Percentiles rank a stretch among this genome's conserved stretches.
These are phyloP conservation scores for Cyberlindnera mycetangii DNA, from an alignment of 805 yeast species.

Conservation along the genomic window DNA sequence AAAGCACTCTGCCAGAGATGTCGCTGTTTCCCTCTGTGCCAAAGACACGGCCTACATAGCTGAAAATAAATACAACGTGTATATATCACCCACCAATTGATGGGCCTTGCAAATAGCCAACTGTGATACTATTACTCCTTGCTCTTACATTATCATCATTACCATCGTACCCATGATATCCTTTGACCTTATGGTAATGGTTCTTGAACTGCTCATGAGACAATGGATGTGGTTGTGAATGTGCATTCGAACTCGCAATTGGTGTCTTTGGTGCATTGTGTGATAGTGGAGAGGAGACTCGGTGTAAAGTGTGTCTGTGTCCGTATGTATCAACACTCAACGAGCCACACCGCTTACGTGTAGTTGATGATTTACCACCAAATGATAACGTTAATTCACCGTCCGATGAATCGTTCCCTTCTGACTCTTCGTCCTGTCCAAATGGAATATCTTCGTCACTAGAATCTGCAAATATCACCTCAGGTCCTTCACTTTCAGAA, in stretches of 20 bases:
- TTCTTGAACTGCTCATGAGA: constrained; percentile 28
- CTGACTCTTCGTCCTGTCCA: constrained; percentile 35
- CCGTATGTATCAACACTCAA: background rate
- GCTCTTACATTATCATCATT: constrained; percentile 5
- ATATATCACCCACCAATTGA: background rate
- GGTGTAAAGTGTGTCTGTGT: constrained; percentile 1
- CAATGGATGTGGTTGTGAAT: constrained; percentile 17
- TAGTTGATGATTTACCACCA: background rate
- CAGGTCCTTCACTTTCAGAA: constrained; percentile 15
- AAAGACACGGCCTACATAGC: background rate
- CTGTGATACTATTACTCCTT: constrained; percentile 27
- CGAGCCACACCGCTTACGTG: background rate
- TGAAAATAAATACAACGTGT: too few relatives aligned
- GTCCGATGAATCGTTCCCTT: constrained; percentile 3
- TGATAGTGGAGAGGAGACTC: constrained; percentile 35
- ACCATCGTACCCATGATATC: background rate
- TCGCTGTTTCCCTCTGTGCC: constrained; percentile 37
- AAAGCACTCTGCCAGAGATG: constrained; percentile 21
- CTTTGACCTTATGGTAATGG: constrained; percentile 37
- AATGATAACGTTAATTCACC: constrained; percentile 12
- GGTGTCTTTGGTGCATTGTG: constrained; percentile 34
- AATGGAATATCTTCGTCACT: constrained; percentile 11
- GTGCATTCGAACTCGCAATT: constrained; percentile 30
- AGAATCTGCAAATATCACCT: constrained; percentile 17
- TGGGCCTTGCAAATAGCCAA: constrained; percentile 16